phyloP scores from a whole-genome alignment of 305 asterid genomes.

The Fraxinus xanthoxyloides region DNA sequence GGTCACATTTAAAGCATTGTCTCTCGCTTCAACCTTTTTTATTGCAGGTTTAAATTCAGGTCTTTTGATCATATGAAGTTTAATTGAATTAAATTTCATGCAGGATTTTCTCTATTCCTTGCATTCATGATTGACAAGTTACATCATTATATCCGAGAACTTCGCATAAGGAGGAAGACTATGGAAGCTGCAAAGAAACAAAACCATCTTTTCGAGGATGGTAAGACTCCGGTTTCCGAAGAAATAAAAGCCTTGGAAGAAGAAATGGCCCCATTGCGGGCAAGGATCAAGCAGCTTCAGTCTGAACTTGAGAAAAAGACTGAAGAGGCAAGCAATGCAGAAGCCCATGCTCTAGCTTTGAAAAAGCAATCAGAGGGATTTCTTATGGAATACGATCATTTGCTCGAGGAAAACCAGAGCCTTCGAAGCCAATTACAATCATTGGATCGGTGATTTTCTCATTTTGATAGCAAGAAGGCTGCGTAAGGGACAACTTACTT shows the following conservation, averaged over 20 bases:
- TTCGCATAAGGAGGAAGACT: background rate
- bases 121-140: slow-evolving; percentile 1
- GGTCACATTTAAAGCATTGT: background rate
- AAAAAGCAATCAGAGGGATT: slow-evolving; percentile 1
- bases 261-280: background rate
- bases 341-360: background rate
- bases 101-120: background rate
- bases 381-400: background rate
- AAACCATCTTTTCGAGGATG: background rate
- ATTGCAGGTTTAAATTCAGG: background rate
- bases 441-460: background rate
- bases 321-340: background rate
- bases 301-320: background rate
- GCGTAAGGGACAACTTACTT: background rate
- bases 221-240: background rate
- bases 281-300: background rate
- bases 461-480: background rate
- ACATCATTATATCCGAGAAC: slow-evolving; percentile 1
- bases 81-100: background rate
- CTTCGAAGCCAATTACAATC: background rate
- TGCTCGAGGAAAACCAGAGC: background rate
- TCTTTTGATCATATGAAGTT: background rate
- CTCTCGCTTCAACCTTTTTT: background rate
- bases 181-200: slow-evolving; percentile 6
- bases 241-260: background rate